Evolutionary conservation across 1,284 basidiomycete species (phyloP).

Genomic region (Xerocomus cyaneibrunnescens): DNA sequence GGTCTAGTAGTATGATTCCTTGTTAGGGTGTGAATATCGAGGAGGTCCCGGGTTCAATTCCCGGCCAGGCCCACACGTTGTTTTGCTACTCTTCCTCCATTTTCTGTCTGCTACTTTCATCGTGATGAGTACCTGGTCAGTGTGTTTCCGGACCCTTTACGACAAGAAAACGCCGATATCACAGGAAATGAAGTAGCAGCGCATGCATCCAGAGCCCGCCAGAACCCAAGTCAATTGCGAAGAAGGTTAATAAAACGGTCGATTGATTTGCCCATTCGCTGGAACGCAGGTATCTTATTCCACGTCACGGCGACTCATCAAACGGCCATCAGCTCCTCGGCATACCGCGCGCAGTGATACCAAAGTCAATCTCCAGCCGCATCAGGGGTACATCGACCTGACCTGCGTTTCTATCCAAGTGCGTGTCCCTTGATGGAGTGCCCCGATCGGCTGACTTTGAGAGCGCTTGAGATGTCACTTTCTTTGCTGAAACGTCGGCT

Average conservation of each 20-base stretch:
- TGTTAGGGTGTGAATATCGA: constrained; percentile 58
- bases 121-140: not conserved
- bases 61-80: constrained; percentile 62
- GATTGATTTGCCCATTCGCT: constrained; percentile 30
- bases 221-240: constrained; percentile 13
- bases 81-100: not conserved
- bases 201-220: constrained; percentile 5
- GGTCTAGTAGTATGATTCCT: constrained; percentile 75
- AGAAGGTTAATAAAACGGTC: constrained; percentile 9
- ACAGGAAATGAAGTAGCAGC: constrained; percentile 21
- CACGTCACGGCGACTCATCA: constrained; percentile 39
- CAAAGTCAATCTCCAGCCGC: constrained; percentile 31
- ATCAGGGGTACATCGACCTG: constrained; percentile 27
- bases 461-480: not conserved
- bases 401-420: constrained; percentile 11
- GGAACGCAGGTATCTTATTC: constrained; percentile 38
- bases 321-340: constrained; percentile 32
- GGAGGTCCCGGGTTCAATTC: constrained; percentile 87
- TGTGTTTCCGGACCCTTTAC: constrained; percentile 15
- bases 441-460: constrained; percentile 10
- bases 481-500: constrained; percentile 21
- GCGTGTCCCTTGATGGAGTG: constrained; percentile 14
- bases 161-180: constrained; percentile 5
- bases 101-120: not conserved
- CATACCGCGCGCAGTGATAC: constrained; percentile 32